These are phyloP conservation scores for Aspergillus novoparasiticus DNA, from an alignment of 2,329 filamentous ascomycete species.

Conservation along the genomic window DNA sequence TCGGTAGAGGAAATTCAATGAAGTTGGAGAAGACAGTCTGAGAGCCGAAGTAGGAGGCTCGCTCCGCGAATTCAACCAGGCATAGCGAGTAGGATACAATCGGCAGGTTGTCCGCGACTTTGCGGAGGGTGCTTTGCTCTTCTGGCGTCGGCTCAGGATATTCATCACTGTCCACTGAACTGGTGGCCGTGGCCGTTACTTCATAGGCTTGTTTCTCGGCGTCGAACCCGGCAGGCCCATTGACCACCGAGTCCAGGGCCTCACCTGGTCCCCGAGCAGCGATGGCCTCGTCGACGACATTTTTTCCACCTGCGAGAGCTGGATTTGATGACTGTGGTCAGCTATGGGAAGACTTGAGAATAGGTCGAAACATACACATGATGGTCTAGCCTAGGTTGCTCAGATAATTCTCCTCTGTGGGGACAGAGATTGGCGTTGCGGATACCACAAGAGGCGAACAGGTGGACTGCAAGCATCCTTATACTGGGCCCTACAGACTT, in stretches of 20 bases:
- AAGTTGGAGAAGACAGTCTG: slow-evolving; percentile 62
- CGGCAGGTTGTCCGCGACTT: slow-evolving; percentile 55
- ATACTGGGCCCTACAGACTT: not conserved
- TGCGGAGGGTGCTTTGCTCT: slow-evolving; percentile 49
- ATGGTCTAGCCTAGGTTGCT: not conserved
- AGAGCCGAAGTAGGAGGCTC: slow-evolving; percentile 63
- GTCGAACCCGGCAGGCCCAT: not conserved
- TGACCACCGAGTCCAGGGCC: not conserved
- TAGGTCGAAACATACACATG: not conserved
- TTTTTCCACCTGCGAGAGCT: not conserved
- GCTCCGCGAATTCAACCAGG: slow-evolving; percentile 62
- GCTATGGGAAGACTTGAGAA: not conserved
- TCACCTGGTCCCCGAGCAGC: not conserved
- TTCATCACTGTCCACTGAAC: not conserved
- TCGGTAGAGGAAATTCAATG: slow-evolving; percentile 62
- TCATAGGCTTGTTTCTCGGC: not conserved
- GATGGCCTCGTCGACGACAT: not conserved
- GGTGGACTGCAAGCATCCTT: not conserved
- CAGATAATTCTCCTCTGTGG: not conserved
- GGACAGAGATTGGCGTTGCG: not conserved
- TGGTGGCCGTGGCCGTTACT: not conserved
- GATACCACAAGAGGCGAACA: not conserved
- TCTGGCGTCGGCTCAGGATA: slow-evolving; percentile 48
- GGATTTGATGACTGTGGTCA: not conserved
- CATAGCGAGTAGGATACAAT: slow-evolving; percentile 60